A percentile compares a stretch with the other conserved stretches of the same genome.
phyloP scores from a whole-genome alignment of 2,329 filamentous ascomycete genomes.

The Cytospora schulzeri region DNA sequence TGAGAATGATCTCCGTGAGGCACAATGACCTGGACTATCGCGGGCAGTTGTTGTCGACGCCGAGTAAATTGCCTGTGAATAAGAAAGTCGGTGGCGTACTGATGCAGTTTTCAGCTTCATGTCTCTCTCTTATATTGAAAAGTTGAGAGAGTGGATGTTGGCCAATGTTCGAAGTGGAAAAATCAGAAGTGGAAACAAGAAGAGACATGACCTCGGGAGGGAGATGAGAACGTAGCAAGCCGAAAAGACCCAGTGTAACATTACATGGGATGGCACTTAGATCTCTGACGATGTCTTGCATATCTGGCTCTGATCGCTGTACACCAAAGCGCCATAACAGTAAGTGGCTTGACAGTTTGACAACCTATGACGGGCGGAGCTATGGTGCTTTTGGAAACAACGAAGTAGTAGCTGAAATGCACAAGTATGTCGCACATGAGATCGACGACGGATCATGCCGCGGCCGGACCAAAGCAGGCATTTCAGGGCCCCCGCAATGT shows the following conservation, averaged over 20 bases:
- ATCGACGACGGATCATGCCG: neutral
- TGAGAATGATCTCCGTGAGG: neutral
- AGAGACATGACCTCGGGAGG: too few species aligned
- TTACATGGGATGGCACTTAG: neutral
- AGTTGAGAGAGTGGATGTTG: neutral
- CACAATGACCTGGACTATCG: neutral
- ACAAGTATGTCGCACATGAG: neutral
- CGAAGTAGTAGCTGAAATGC: neutral
- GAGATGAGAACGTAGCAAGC: too few species aligned
- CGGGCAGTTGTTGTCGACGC: neutral
- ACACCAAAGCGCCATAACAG: neutral
- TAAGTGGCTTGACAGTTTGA: neutral
- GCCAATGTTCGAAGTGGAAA: neutral
- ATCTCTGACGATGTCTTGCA: neutral
- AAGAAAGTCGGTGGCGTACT: neutral
- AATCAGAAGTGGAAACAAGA: neutral
- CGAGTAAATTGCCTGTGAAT: neutral
- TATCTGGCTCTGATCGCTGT: neutral
- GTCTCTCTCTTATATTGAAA: neutral
- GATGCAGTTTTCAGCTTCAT: neutral
- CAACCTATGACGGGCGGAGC: too few species aligned
- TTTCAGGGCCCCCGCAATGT: too few species aligned
- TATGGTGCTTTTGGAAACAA: neutral
- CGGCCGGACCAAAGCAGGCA: neutral
- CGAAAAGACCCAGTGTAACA: neutral